Evolutionary conservation across 352 stramenopile genomes (phyloP).

Genomic region (Globisporangium nunn): DNA sequence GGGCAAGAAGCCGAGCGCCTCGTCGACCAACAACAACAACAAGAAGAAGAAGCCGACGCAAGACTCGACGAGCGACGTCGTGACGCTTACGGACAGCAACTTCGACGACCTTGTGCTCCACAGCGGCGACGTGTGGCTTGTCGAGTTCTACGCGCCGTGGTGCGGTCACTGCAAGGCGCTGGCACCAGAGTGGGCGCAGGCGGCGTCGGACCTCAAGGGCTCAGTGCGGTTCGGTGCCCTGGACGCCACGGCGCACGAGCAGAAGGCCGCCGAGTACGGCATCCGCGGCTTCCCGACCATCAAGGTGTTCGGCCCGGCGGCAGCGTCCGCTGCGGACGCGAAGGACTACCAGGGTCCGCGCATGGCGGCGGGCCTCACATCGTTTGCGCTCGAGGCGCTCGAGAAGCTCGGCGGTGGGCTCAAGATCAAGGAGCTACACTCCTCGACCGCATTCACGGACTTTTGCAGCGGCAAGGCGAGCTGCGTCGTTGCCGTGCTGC

Average conservation of each 20-base stretch:
- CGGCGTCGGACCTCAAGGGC: conserved; percentile 81
- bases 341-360: conserved; percentile 87
- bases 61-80: conserved; percentile 59
- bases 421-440: conserved; percentile 79
- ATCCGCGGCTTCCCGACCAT: conserved; percentile 94
- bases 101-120: conserved; percentile 90
- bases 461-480: conserved; percentile 86
- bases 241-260: conserved; percentile 90
- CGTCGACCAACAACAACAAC: conserved; percentile 18
- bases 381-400: conserved; percentile 65
- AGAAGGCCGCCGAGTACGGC: conserved; percentile 79
- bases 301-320: conserved; percentile 88
- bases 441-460: conserved; percentile 53
- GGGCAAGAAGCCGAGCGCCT: conserved; percentile 39
- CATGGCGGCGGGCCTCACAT: conserved; percentile 74
- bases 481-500: conserved; percentile 86
- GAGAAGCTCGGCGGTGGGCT: conserved; percentile 66
- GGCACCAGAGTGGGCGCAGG: conserved; percentile 89
- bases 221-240: conserved; percentile 89
- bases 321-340: conserved; percentile 43
- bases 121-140: conserved; percentile 85
- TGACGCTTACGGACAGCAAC: conserved; percentile 87
- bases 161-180: conserved; percentile 91
- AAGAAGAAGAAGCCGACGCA: conserved; percentile 39
- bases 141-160: conserved; percentile 92